Percentiles rank a stretch among this genome's conserved stretches.
Conservation (phyloP, 2,329 filamentous ascomycete species). For the Aspergillus oerlinghausenensis region DNA sequence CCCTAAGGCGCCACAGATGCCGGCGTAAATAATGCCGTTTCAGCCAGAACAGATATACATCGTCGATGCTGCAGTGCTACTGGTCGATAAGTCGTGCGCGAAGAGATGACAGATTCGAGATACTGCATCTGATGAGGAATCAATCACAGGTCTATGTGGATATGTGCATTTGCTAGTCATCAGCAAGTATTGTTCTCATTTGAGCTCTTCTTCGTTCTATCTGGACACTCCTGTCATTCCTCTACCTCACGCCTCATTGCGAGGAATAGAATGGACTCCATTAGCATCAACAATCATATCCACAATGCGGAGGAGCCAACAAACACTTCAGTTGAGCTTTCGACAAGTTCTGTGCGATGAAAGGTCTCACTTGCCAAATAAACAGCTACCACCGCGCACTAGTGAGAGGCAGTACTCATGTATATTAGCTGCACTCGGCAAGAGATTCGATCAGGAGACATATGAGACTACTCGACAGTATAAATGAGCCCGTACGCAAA, state of each 20-base stretch:
- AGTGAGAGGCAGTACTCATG: neutral
- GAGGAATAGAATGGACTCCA: neutral
- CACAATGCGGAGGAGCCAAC: too few relatives aligned
- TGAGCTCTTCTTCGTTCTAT: neutral
- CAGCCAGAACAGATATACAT: neutral
- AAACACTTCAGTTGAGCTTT: too few relatives aligned
- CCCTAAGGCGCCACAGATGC: neutral
- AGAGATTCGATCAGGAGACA: neutral
- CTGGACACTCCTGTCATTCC: neutral
- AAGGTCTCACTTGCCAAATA: neutral
- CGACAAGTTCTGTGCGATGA: neutral
- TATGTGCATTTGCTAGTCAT: neutral
- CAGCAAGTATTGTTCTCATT: neutral
- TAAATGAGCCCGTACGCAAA: neutral
- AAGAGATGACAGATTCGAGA: neutral
- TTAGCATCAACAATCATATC: neutral
- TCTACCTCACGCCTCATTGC: neutral
- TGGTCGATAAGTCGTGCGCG: too few relatives aligned
- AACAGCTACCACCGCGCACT: neutral
- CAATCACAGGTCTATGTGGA: too few relatives aligned
- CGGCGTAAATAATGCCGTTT: too few relatives aligned
- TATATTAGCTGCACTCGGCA: neutral
- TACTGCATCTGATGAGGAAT: too few relatives aligned
- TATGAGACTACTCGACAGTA: neutral
- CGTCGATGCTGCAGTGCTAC: too few relatives aligned